These are phyloP conservation scores for Berberis vulgaris DNA, from an alignment of 164 flowering plant species.

Conservation along the genomic window DNA sequence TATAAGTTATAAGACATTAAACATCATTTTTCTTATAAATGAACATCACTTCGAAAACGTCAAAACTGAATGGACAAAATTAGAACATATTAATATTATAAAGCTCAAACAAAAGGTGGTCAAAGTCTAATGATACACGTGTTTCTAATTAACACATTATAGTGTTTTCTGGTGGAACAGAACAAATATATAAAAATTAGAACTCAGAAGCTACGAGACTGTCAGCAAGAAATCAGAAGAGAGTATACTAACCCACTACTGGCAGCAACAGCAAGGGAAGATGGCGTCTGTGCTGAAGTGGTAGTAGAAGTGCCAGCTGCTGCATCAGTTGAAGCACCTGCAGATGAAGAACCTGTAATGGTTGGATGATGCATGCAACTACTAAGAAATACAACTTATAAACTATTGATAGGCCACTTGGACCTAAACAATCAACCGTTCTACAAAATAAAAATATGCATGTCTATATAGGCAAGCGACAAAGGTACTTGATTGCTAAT, in stretches of 20 bases:
- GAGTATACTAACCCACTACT: conserved; percentile 59
- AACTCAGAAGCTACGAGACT: not conserved
- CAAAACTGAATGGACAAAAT: not conserved
- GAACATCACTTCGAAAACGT: not conserved
- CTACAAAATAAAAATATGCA: no score
- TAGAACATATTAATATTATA: not conserved
- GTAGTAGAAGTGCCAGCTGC: conserved; percentile 19
- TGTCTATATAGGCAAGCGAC: no score
- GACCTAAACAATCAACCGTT: no score
- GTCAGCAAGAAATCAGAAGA: not conserved
- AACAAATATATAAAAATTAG: not conserved
- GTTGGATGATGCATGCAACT: no score
- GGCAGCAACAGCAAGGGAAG: conserved; percentile 47
- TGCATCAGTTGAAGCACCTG: conserved; percentile 28
- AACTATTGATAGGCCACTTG: no score
- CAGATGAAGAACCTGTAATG: conserved; percentile 22
- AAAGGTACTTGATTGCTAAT: no score
- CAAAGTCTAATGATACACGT: not conserved
- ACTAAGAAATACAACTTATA: no score
- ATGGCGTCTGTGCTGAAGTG: conserved; percentile 44
- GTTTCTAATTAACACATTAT: not conserved
- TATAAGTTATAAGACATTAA: no score
- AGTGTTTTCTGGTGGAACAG: not conserved
- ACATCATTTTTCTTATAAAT: no score
- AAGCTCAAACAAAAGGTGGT: not conserved